Base-by-base conservation (phyloP, 495 filamentous ascomycete genomes). In the Terfezia claveryi region DNA sequence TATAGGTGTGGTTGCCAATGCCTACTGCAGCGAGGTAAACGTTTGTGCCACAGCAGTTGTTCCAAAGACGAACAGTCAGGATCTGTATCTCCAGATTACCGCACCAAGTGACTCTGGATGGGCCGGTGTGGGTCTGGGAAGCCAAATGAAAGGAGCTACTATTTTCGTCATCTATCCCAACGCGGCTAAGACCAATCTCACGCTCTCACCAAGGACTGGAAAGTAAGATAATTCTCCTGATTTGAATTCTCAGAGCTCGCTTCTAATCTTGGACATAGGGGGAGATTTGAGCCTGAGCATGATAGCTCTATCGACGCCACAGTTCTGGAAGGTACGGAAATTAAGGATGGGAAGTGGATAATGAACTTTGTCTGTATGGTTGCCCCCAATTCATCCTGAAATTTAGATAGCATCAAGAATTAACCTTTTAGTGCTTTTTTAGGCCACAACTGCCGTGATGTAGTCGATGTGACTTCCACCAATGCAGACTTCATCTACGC, bases 141-240 rank as follows among this genome's bases (percentile, higher is more conserved):
- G 55, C 0, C 58, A 59, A 36, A 87, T 87, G 82, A 60, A 64
- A 1, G 77, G 73, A 14, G 68, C 82, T 14, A 78, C 77, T 58
- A 82, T 87, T 37, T 85, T 85, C 58, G 63, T 86, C 36, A 73
- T 83, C 58, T 85, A 84, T 64, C 65, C 75, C 16, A 63, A 77
- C 57, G 75, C 77, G 4, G 58, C 59, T 9, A 76, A 74, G 16
- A 46, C 12, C 14, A 77, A 82, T 58, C 71, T 84, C 60, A 87
- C 82, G 0, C 56, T 83, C 50, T 84, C 81, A 17, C 73, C 79
- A 2, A 74, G 82, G n/a, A 63, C 65, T 23, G 76, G 76, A 16
- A 66, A 61, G 41, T 46, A 14, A 14, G 41, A 14, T 14, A 14
- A 14, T 2, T 46, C 41, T 8, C 12, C 17, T 4, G 23, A 11